Evolutionary conservation across 345 rosid genomes (phyloP), one percentile per base, ranked within the genome.

Genomic region (Eucalyptus sp.): DNA sequence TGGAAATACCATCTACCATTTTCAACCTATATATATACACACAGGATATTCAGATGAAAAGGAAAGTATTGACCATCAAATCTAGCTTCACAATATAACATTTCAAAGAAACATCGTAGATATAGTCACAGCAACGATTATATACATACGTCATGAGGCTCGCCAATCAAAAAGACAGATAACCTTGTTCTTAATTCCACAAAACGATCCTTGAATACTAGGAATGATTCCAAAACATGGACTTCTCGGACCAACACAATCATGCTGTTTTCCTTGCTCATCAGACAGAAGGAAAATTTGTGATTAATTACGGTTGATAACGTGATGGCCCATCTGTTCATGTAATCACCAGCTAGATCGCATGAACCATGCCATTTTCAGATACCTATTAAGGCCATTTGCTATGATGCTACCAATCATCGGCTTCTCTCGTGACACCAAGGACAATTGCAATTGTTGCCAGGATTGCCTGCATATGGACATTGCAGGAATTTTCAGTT

Each of bases 361-460:
- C 87, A 27, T 27, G 33, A 48, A 50, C 51, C 29, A 49, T 48
- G 17, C 56, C 56, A 8, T 85, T 31, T 85, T 49, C 24, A 20
- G 25, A 48, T 17, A 51, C 29, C 43, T n/a, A 56, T 31, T 50
- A 52, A 5, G 24, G 46, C 58, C 56, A 41, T 20, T 10, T 37
- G 83, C 27, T 20, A 76, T 60, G 81, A 20, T n/a, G 56, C 88
- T 33, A 88, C 92, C 92, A 90, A 14, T 87, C 94, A 80, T 90
- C 50, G 62, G 91, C 89, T 66, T 91, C 93, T 79, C 50, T 90
- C 6, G 89, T 91, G 60, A 80, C 93, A 37, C 93, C 93, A 43
- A 92, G 83, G 43, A 93, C 33, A 85, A 92, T 89, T 54, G 89
- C 94, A 83, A 93, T 79, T 29, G 92, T 90, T 17, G 91, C 94